Conservation (phyloP, 768 basidiomycete genomes). For the Russula sp. region DNA sequence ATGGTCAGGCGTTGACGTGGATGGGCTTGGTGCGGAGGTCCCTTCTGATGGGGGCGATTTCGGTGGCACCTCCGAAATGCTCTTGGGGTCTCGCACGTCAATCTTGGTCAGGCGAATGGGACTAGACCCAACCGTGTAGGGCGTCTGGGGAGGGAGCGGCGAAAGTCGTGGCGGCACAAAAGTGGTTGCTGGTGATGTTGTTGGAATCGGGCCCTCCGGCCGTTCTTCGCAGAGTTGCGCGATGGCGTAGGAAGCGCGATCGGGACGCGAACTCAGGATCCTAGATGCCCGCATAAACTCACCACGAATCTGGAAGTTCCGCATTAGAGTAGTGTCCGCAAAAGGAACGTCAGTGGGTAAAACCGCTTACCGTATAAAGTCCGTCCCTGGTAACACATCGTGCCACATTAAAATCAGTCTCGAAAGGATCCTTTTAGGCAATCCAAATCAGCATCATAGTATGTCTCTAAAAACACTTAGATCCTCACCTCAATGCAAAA, state of each 20-base stretch:
- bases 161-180: constrained; percentile 42
- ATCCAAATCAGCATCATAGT: not conserved
- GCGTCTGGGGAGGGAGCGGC: constrained; percentile 56
- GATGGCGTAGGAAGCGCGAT: constrained; percentile 73
- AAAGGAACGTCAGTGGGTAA: not conserved
- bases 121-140: constrained; percentile 61
- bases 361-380: constrained; percentile 70
- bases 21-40: constrained; percentile 15
- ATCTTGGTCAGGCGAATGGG: constrained; percentile 46
- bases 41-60: constrained; percentile 25
- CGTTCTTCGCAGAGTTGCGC: constrained; percentile 92
- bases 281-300: constrained; percentile 96
- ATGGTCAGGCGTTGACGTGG: constrained; percentile 39
- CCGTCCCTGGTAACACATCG: constrained; percentile 96
- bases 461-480: not conserved
- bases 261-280: constrained; percentile 73
- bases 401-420: constrained; percentile 92
- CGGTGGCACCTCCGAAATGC: constrained; percentile 45
- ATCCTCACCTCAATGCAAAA: constrained; percentile 84
- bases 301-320: constrained; percentile 72
- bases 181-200: constrained; percentile 38
- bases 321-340: constrained; percentile 1
- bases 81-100: constrained; percentile 34
- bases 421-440: constrained; percentile 80
- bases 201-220: constrained; percentile 53